phyloP scores from a whole-genome alignment of 805 yeast genomes.

The Teunomyces panamensis region DNA sequence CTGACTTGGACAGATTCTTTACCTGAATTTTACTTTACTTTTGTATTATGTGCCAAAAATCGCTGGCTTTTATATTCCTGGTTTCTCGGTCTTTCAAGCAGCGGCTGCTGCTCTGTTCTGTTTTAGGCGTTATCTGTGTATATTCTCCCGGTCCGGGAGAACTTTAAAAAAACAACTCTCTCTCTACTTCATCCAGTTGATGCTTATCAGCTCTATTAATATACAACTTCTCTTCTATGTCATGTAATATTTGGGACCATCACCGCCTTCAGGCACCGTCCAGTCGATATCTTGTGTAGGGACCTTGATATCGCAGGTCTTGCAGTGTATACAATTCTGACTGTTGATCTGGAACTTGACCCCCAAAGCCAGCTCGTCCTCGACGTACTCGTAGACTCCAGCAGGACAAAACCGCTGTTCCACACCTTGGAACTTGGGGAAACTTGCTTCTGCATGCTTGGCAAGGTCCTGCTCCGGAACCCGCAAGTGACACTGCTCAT shows the following conservation, averaged over 20 bases:
- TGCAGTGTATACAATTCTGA: slow-evolving; percentile 97
- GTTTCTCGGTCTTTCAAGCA: neutral
- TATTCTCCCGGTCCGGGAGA: neutral
- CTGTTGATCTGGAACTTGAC: slow-evolving; percentile 90
- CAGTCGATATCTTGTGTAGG: slow-evolving; percentile 93
- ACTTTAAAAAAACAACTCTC: neutral
- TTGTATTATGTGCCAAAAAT: neutral
- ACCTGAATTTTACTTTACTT: slow-evolving; percentile 10
- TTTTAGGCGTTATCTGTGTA: slow-evolving; percentile 1
- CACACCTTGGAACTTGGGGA: slow-evolving; percentile 78
- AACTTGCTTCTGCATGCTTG: slow-evolving; percentile 65
- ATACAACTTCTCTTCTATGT: slow-evolving; percentile 35
- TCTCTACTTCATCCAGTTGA: neutral
- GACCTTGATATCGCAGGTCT: slow-evolving; percentile 95
- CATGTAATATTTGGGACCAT: slow-evolving; percentile 94
- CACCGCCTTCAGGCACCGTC: slow-evolving; percentile 99
- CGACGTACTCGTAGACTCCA: slow-evolving; percentile 93
- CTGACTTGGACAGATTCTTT: slow-evolving; percentile 52
- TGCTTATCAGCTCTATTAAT: neutral
- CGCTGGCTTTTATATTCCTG: neutral
- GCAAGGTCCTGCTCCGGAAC: slow-evolving; percentile 56
- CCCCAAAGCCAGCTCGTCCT: slow-evolving; percentile 61
- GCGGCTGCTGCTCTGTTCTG: neutral
- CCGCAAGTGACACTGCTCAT: slow-evolving; percentile 85
- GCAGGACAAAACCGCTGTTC: slow-evolving; percentile 97